Conservation (phyloP, 1,284 basidiomycete genomes). For the Apiotrichum montevideense region DNA sequence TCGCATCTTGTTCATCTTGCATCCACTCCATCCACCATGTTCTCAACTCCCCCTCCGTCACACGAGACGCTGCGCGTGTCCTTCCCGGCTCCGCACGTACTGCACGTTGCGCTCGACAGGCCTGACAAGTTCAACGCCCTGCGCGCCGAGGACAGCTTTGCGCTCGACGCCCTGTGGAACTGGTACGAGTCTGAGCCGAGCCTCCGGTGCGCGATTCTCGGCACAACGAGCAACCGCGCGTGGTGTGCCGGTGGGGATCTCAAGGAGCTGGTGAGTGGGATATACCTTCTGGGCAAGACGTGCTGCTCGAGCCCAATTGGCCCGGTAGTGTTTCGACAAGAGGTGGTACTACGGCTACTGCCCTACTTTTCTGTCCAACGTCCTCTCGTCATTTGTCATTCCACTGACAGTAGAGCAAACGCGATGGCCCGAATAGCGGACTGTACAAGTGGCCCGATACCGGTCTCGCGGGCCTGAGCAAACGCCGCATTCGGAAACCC, state of each 20-base stretch:
- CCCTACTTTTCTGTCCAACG: too few species aligned
- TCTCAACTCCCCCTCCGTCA: too few species aligned
- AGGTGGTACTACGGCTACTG: too few species aligned
- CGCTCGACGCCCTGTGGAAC: constrained; percentile 6
- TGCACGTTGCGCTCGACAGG: constrained; percentile 15
- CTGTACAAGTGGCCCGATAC: background rate
- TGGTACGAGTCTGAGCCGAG: constrained; percentile 18
- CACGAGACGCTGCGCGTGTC: background rate
- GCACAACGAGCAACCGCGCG: constrained; percentile 7
- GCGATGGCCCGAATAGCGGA: too few species aligned
- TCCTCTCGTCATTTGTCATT: too few species aligned
- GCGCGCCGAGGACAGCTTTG: background rate
- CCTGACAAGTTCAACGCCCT: constrained; percentile 14
- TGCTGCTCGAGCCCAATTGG: too few species aligned
- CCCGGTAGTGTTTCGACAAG: too few species aligned
- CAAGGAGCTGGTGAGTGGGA: constrained; percentile 7
- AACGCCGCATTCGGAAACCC: constrained; percentile 5
- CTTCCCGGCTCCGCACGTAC: constrained; percentile 11
- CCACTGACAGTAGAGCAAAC: too few species aligned
- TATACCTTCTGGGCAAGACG: too few species aligned
- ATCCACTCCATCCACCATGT: too few species aligned
- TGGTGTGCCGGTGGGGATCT: constrained; percentile 15
- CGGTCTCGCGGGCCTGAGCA: constrained; percentile 5
- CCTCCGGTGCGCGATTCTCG: constrained; percentile 9
- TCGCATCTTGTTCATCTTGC: too few species aligned